A percentile compares a stretch with the other conserved stretches of the same genome.
Conservation (phyloP, 1,139 yeast species). For the Pichia kudriavzevii region DNA sequence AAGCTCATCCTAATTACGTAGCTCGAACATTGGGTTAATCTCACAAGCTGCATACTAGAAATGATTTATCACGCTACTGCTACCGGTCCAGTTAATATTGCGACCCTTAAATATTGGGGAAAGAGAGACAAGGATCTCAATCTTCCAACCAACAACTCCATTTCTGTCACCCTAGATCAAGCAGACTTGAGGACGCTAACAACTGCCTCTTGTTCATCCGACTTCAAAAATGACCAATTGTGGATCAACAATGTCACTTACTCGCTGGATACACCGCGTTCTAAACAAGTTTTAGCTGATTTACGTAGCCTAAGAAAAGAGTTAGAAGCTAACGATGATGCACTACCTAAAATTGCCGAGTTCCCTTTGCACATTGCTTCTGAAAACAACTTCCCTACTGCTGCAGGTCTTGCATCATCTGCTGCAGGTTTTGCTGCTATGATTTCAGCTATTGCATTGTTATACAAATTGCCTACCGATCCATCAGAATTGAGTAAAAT, state of each 20-base stretch:
- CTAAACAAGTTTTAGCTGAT: conserved; percentile 73
- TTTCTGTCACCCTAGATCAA: conserved; percentile 88
- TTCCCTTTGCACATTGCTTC: conserved; percentile 76
- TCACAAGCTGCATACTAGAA: too few relatives aligned
- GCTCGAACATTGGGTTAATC: too few relatives aligned
- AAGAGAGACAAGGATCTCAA: conserved; percentile 83
- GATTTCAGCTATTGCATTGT: conserved; percentile 75
- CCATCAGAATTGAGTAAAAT: conserved; percentile 80
- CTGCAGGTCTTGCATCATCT: conserved; percentile 95
- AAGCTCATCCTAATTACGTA: too few relatives aligned
- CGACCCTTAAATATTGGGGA: conserved; percentile 92
- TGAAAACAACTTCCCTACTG: conserved; percentile 97
- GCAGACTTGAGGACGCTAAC: conserved; percentile 86
- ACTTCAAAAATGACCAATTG: conserved; percentile 56
- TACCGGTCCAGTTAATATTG: conserved; percentile 97
- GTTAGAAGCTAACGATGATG: conserved; percentile 42
- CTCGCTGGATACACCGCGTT: conserved; percentile 42
- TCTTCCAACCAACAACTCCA: conserved; percentile 91
- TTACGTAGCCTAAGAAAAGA: conserved; percentile 58
- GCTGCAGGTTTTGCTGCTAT: conserved; percentile 99
- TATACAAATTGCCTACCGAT: conserved; percentile 74
- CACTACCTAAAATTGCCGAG: conserved; percentile 53
- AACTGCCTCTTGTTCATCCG: conserved; percentile 64
- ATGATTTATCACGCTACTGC: conserved; percentile 70
- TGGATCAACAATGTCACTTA: conserved; percentile 67